Conservation (phyloP, 1,139 yeast species). For the Nakaseomyces kungkrabaensis region DNA sequence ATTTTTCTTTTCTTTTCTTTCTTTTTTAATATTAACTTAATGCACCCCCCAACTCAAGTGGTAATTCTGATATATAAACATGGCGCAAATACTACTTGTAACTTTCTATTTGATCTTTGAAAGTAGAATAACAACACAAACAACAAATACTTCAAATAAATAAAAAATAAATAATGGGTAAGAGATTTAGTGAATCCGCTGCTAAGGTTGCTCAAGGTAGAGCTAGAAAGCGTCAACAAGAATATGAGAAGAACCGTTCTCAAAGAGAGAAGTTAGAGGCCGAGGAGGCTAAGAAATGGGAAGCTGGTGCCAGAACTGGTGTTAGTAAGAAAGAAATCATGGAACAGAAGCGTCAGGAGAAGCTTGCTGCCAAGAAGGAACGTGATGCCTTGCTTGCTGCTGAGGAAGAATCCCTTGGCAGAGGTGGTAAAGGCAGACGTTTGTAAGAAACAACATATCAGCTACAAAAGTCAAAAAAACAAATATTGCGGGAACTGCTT, state of each 20-base stretch:
- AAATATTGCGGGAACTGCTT: background rate
- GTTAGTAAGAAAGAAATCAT: constrained; percentile 17
- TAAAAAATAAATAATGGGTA: constrained; percentile 16
- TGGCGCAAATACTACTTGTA: too few species aligned
- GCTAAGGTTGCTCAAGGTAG: constrained; percentile 23
- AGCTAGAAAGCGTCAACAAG: constrained; percentile 23
- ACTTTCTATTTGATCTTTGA: too few species aligned
- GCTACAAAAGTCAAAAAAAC: background rate
- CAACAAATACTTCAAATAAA: background rate
- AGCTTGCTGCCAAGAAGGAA: constrained; percentile 20
- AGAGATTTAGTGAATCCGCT: constrained; percentile 24
- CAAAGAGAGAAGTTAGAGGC: constrained; percentile 17
- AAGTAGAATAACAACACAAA: background rate
- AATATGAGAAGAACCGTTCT: constrained; percentile 16
- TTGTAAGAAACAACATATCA: constrained; percentile 1
- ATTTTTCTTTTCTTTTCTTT: background rate
- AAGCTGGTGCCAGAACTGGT: constrained; percentile 28
- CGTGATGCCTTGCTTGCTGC: constrained; percentile 22
- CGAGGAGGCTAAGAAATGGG: constrained; percentile 26
- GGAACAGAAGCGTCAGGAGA: constrained; percentile 19
- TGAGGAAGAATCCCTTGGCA: constrained; percentile 17
- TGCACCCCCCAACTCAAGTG: background rate
- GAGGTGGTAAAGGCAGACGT: constrained; percentile 16
- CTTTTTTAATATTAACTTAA: background rate
- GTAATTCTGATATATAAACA: too few species aligned